Conservation (phyloP, 306 rosid species). For the Vigna radiata region DNA sequence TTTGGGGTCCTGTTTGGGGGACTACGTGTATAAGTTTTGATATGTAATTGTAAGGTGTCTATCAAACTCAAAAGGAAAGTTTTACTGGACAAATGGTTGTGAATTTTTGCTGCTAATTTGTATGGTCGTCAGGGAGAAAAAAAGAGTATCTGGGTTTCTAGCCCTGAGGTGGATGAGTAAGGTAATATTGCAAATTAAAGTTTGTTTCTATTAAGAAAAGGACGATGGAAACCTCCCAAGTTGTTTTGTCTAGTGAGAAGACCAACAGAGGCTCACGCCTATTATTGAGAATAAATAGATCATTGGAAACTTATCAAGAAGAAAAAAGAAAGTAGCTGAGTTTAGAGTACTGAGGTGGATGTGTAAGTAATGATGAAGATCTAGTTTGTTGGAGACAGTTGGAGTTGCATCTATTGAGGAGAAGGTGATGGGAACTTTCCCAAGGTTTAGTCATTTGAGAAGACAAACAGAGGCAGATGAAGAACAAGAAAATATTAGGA, state of each 20-base stretch:
- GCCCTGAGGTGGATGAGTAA: not conserved
- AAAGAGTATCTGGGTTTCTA: not conserved
- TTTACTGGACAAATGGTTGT: not conserved
- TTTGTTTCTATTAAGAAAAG: not conserved
- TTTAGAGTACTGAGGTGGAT: not conserved
- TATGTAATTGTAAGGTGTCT: not conserved
- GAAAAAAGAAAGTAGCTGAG: no score
- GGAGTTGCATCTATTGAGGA: not conserved
- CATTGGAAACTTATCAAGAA: not conserved
- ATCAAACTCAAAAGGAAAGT: not conserved
- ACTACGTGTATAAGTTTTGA: not conserved
- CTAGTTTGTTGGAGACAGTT: not conserved
- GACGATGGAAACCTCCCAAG: not conserved
- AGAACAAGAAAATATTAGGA: not conserved
- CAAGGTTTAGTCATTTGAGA: constrained; percentile 6
- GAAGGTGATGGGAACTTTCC: not conserved
- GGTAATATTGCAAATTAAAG: not conserved
- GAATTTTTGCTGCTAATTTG: not conserved
- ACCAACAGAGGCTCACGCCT: not conserved
- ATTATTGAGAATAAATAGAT: no score
- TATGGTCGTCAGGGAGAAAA: not conserved
- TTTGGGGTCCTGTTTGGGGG: not conserved
- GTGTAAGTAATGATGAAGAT: not conserved
- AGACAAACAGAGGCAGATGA: not conserved
- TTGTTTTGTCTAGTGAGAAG: not conserved